These are phyloP conservation scores for Cutaneotrichosporon sp. DNA, from an alignment of 1,284 basidiomycete genomes.

Conservation along the genomic window DNA sequence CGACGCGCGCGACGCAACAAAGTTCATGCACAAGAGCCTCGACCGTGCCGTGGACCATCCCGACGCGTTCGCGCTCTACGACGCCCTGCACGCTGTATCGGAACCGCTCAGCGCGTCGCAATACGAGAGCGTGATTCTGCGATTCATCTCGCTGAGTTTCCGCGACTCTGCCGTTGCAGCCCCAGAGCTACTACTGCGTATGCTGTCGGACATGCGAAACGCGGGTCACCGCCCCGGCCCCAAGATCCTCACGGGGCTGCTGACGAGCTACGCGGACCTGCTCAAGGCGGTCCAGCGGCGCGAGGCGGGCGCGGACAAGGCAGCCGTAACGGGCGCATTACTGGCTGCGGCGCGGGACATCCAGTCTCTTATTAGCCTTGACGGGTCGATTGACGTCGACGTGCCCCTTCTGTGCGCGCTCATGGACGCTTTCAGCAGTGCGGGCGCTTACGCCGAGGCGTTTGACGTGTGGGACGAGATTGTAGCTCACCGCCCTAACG, in stretches of 20 bases:
- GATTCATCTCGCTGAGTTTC: slow-evolving; percentile 59
- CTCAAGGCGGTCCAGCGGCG: slow-evolving; percentile 8
- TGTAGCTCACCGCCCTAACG: slow-evolving; percentile 48
- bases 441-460: slow-evolving; percentile 64
- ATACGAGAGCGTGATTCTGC: slow-evolving; percentile 59
- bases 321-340: slow-evolving; percentile 10
- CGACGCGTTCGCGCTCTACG: slow-evolving; percentile 62
- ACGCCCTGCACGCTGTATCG: slow-evolving; percentile 43
- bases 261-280: slow-evolving; percentile 51
- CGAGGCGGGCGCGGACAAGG: slow-evolving; percentile 4
- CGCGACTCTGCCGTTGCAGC: slow-evolving; percentile 48
- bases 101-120: slow-evolving; percentile 55
- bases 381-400: slow-evolving; percentile 68
- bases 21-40: neutral
- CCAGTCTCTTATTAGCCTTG: slow-evolving; percentile 72
- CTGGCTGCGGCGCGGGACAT: slow-evolving; percentile 56
- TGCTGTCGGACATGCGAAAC: slow-evolving; percentile 75
- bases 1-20: no score
- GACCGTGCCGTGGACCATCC: slow-evolving; percentile 50
- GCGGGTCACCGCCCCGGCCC: slow-evolving; percentile 58
- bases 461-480: slow-evolving; percentile 77
- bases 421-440: slow-evolving; percentile 69
- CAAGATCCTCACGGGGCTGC: slow-evolving; percentile 66
- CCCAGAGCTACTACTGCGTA: slow-evolving; percentile 64
- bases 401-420: slow-evolving; percentile 36